Evolutionary conservation across 768 basidiomycete genomes (phyloP).

Genomic region (Tylopilus sp.): DNA sequence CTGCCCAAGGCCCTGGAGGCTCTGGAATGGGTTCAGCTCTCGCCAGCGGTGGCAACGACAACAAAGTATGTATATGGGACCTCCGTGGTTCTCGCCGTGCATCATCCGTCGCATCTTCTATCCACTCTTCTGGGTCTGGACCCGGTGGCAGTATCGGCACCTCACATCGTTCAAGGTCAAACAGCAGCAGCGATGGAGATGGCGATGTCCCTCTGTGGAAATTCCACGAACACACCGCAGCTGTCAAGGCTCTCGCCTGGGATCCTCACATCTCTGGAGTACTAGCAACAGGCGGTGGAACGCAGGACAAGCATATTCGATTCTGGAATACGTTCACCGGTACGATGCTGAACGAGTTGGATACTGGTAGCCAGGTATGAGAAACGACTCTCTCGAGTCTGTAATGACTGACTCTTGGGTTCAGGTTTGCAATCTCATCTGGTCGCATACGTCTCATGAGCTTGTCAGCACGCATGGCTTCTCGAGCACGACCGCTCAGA

Average conservation of each 20-base stretch:
- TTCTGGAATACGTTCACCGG: conserved; percentile 96
- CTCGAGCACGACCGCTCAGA: conserved; percentile 89
- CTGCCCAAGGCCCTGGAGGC: conserved; percentile 27
- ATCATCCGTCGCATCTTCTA: conserved; percentile 24
- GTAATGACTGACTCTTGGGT: conserved; percentile 7
- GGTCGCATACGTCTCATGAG: conserved; percentile 94
- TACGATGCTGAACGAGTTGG: conserved; percentile 78
- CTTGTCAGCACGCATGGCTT: conserved; percentile 98
- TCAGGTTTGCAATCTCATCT: conserved; percentile 97
- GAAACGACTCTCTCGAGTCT: neutral
- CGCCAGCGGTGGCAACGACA: conserved; percentile 96
- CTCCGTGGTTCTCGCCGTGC: conserved; percentile 57
- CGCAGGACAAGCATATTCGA: conserved; percentile 97
- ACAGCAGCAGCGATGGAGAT: conserved; percentile 27
- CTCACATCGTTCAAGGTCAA: conserved; percentile 24
- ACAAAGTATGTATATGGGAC: conserved; percentile 98
- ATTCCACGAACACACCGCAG: conserved; percentile 95
- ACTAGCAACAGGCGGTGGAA: conserved; percentile 93
- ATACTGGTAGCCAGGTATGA: conserved; percentile 91
- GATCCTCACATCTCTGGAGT: conserved; percentile 91
- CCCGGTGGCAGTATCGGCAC: conserved; percentile 27
- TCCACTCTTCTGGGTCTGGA: conserved; percentile 27
- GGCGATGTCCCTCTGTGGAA: conserved; percentile 79
- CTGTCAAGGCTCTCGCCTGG: conserved; percentile 98
- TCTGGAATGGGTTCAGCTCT: conserved; percentile 51